A percentile compares a stretch with the other conserved stretches of the same genome.
Evolutionary conservation across 805 yeast species (phyloP).

Genomic region (Lachancea cidri): DNA sequence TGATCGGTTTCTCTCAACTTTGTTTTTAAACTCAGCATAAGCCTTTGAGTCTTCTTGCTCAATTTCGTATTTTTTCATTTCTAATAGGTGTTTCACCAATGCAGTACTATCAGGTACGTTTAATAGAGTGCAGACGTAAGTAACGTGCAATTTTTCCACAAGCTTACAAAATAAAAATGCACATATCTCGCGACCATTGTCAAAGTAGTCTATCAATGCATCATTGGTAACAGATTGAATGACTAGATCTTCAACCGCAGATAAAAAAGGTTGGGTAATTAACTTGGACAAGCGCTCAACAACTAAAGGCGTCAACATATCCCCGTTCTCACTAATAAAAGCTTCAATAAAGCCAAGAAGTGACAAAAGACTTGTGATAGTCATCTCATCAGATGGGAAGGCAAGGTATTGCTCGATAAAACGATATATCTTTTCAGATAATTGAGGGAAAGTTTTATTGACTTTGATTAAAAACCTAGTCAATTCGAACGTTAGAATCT

Average conservation of each 20-base stretch:
- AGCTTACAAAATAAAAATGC: conserved; percentile 20
- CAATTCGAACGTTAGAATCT: conserved; percentile 33
- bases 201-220: conserved; percentile 27
- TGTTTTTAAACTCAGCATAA: conserved; percentile 33
- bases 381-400: conserved; percentile 11
- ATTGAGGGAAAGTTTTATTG: conserved; percentile 26
- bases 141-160: conserved; percentile 22
- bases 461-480: conserved; percentile 30
- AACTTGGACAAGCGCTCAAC: neutral
- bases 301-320: neutral
- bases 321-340: conserved; percentile 15
- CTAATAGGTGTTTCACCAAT: conserved; percentile 11
- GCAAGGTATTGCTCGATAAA: conserved; percentile 27
- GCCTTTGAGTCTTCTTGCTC: conserved; percentile 18
- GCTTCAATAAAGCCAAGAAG: conserved; percentile 37
- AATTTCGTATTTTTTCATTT: conserved; percentile 9
- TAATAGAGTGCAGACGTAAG: conserved; percentile 14
- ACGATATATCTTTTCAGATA: conserved; percentile 14
- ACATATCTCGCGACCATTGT: conserved; percentile 26
- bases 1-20: conserved; percentile 32
- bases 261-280: conserved; percentile 12
- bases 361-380: conserved; percentile 27
- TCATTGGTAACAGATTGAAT: conserved; percentile 19
- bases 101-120: conserved; percentile 5
- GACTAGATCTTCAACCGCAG: conserved; percentile 15